These are phyloP conservation scores for Sporothrix curviconia DNA, from an alignment of 2,329 filamentous ascomycete species.

Conservation along the genomic window DNA sequence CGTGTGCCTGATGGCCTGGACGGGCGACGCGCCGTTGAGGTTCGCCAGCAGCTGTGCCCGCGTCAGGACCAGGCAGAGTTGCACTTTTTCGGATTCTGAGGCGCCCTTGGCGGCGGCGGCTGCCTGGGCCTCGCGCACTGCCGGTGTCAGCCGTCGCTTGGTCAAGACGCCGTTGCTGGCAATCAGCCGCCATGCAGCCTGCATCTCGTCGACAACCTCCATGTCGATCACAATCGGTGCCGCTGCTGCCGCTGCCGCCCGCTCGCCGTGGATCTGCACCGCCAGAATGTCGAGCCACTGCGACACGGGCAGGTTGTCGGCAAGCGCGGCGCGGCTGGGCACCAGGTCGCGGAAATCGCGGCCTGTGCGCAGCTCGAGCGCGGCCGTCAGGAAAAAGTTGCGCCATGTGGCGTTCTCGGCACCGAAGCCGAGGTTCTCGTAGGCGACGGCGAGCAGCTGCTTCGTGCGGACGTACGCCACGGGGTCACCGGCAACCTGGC, in stretches of 20 bases:
- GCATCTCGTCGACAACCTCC: not conserved
- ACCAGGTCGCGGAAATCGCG: conserved; percentile 1
- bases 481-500: too few species aligned
- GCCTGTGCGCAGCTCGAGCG: conserved; percentile 10
- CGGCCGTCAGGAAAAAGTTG: conserved; percentile 10
- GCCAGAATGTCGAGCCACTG: conserved; percentile 7
- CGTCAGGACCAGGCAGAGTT: not conserved
- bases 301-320: not conserved
- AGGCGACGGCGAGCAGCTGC: conserved; percentile 9
- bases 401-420: conserved; percentile 10
- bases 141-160: not conserved
- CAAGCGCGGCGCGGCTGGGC: not conserved
- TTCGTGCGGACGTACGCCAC: not conserved
- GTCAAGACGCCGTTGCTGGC: conserved; percentile 8
- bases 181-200: conserved; percentile 1
- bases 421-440: conserved; percentile 9
- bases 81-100: not conserved
- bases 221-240: not conserved
- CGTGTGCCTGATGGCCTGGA: not conserved
- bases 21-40: not conserved
- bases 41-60: conserved; percentile 1
- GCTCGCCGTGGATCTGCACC: conserved; percentile 1
- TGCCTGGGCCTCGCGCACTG: not conserved
- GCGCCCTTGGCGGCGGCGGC: not conserved
- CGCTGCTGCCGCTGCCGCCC: not conserved